Conservation (phyloP, 2,329 filamentous ascomycete species). For the Fusarium agapanthi region DNA sequence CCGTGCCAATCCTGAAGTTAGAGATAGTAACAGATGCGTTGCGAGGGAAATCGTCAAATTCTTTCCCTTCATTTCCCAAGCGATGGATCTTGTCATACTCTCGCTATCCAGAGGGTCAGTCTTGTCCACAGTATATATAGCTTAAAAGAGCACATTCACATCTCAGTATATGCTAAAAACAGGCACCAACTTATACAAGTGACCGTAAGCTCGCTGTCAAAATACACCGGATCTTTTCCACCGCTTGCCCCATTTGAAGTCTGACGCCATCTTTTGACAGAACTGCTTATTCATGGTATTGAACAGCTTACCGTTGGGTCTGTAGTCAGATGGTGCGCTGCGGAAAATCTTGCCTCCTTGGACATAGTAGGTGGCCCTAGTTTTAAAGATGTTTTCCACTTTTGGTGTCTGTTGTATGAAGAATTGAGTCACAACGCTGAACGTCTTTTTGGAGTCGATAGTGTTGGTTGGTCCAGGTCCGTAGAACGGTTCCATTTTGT, state of each 20-base stretch:
- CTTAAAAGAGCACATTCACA: neutral
- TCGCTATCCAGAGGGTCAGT: neutral
- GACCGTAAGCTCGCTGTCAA: neutral
- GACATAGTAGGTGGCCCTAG: conserved; percentile 61
- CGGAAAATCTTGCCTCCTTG: conserved; percentile 58
- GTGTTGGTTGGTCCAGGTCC: conserved; percentile 61
- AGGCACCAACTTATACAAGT: neutral
- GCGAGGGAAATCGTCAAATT: neutral
- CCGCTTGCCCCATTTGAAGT: neutral
- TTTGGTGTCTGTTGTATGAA: conserved; percentile 51
- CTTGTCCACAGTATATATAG: neutral
- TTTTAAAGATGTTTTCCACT: conserved; percentile 30
- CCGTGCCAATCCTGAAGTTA: neutral
- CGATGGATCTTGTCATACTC: neutral
- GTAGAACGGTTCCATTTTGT: conserved; percentile 63
- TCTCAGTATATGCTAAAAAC: neutral
- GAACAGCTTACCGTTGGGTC: neutral
- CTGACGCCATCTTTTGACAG: neutral
- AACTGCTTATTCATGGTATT: neutral
- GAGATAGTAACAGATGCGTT: neutral
- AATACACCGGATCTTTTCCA: neutral
- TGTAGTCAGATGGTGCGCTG: neutral
- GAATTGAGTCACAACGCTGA: conserved; percentile 75
- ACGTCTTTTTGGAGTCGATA: conserved; percentile 65
- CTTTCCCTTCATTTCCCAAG: neutral